phyloP scores from a whole-genome alignment of 1,284 basidiomycete species.

The Leccinum angustisporum region DNA sequence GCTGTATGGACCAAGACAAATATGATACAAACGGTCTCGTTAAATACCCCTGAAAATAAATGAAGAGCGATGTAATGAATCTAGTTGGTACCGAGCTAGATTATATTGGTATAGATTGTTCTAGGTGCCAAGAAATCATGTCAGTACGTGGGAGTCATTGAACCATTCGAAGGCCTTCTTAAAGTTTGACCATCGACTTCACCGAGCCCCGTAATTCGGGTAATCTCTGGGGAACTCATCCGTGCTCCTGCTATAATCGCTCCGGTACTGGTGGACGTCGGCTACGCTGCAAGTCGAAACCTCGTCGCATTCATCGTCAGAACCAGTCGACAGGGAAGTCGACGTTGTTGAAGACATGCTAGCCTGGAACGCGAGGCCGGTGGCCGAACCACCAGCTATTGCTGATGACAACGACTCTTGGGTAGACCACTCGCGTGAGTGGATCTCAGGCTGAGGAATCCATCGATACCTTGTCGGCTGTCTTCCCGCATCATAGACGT shows the following conservation, averaged over 20 bases:
- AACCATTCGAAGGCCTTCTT: neutral
- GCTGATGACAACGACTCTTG: slow-evolving; percentile 24
- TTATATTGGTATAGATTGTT: slow-evolving; percentile 14
- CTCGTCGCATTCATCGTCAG: slow-evolving; percentile 31
- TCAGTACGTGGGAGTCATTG: slow-evolving; percentile 6
- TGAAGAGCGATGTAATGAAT: slow-evolving; percentile 6
- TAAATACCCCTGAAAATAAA: slow-evolving; percentile 26
- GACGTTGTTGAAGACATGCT: slow-evolving; percentile 32
- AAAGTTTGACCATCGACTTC: slow-evolving; percentile 2
- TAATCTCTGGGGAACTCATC: slow-evolving; percentile 21
- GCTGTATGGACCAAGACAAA: slow-evolving; percentile 44
- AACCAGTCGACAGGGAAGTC: slow-evolving; percentile 24
- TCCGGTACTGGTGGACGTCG: slow-evolving; percentile 6
- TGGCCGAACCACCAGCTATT: slow-evolving; percentile 6
- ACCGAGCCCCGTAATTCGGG: slow-evolving; percentile 8
- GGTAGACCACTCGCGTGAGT: slow-evolving; percentile 22
- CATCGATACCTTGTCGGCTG: slow-evolving; percentile 44
- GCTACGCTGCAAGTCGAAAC: slow-evolving; percentile 3
- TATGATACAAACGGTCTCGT: slow-evolving; percentile 9
- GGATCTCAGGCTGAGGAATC: slow-evolving; percentile 41
- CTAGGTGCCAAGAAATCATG: slow-evolving; percentile 19
- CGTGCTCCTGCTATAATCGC: slow-evolving; percentile 9
- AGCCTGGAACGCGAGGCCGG: slow-evolving; percentile 21
- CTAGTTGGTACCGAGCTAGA: slow-evolving; percentile 7
- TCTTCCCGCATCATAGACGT: slow-evolving; percentile 42